Percentiles rank a stretch among this genome's conserved stretches.
These are phyloP conservation scores for Mrakia gelida DNA, from an alignment of 768 basidiomycete genomes.

Conservation along the genomic window DNA sequence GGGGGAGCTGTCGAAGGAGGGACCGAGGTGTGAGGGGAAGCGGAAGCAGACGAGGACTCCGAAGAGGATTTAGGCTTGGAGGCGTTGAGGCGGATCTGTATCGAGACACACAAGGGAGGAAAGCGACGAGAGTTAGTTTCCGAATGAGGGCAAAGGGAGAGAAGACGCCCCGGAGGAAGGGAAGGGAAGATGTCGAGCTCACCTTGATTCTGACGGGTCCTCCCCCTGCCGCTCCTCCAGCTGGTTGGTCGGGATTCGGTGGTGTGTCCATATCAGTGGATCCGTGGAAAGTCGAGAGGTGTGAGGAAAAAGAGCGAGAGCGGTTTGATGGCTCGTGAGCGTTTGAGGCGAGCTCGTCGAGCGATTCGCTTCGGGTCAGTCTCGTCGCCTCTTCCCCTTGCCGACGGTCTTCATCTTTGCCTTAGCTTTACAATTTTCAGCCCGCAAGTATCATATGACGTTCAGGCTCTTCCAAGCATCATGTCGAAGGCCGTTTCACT, in stretches of 20 bases:
- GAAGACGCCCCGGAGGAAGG: not conserved
- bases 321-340: too few species aligned
- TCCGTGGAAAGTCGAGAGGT: too few species aligned
- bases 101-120: not conserved
- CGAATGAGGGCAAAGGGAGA: not conserved
- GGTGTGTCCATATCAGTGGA: not conserved
- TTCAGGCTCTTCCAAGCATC: too few species aligned
- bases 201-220: constrained; percentile 10
- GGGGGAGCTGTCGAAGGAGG: not conserved
- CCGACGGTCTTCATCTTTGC: too few species aligned
- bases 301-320: too few species aligned
- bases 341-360: too few species aligned
- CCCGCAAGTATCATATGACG: too few species aligned
- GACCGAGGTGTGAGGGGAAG: not conserved
- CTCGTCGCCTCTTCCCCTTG: too few species aligned
- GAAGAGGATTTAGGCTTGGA: not conserved
- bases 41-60: not conserved
- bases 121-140: not conserved
- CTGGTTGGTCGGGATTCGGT: not conserved
- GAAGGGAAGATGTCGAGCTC: not conserved
- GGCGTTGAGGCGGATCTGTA: not conserved
- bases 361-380: too few species aligned
- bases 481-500: too few species aligned
- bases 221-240: not conserved
- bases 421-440: too few species aligned